A percentile compares a stretch with the other conserved stretches of the same genome.
Evolutionary conservation across 352 stramenopile genomes (phyloP).

Genomic region (Globisporangium parvum): DNA sequence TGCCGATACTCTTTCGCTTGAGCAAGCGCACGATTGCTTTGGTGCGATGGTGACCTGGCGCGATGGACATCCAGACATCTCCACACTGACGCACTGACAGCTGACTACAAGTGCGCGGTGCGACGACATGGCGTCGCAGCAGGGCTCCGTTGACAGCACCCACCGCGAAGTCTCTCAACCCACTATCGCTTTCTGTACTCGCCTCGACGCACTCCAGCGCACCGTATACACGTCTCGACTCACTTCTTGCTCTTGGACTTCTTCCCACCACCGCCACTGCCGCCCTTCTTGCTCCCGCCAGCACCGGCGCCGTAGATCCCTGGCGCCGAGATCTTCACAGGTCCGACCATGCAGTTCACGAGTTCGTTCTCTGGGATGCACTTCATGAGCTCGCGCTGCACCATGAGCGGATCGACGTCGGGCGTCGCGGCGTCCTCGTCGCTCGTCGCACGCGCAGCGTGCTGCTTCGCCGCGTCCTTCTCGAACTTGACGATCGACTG

Average conservation of each 20-base stretch:
- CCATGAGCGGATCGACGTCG: conserved; percentile 54
- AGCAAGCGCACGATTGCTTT: no score
- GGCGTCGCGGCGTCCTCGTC: conserved; percentile 30
- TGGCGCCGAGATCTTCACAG: conserved; percentile 84
- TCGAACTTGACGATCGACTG: conserved; percentile 65
- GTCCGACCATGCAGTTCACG: conserved; percentile 87
- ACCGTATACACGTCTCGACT: no score
- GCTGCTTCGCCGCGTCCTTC: conserved; percentile 28
- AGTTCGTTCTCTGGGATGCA: conserved; percentile 86
- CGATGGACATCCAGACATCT: no score
- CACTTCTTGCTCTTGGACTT: conserved; percentile 26
- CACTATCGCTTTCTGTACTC: neutral
- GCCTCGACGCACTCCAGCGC: neutral
- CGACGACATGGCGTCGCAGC: no score
- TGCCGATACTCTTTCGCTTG: no score
- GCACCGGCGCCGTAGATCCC: conserved; percentile 36
- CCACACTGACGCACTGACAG: no score
- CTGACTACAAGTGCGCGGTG: no score
- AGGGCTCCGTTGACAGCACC: no score
- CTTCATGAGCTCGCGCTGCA: conserved; percentile 88
- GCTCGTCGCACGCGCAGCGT: conserved; percentile 2
- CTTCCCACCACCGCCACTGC: conserved; percentile 10
- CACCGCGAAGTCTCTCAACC: no score
- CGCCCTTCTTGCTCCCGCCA: conserved; percentile 29
- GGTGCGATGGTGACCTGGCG: no score